These are phyloP conservation scores for Stellera chamaejasme DNA, from an alignment of 345 rosid genomes.

Conservation along the genomic window DNA sequence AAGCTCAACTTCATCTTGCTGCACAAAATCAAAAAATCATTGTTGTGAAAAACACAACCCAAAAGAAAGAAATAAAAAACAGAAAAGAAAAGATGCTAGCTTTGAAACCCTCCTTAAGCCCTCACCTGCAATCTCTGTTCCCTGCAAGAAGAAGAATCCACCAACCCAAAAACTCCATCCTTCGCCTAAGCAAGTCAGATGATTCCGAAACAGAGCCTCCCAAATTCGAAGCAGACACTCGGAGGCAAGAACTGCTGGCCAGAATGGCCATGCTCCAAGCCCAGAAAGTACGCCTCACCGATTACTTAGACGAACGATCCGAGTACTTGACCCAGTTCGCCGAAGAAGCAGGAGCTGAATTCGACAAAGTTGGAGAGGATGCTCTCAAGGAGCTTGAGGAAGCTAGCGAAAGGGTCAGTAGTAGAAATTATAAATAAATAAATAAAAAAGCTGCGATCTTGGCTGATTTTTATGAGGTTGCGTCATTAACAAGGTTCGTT, in stretches of 20 bases:
- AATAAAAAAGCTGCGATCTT: background rate
- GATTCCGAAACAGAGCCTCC: constrained; percentile 25
- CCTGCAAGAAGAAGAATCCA: constrained; percentile 16
- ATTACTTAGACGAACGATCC: constrained; percentile 74
- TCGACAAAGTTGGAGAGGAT: constrained; percentile 84
- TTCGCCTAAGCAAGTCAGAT: constrained; percentile 35
- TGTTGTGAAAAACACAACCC: background rate
- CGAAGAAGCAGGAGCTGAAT: constrained; percentile 76
- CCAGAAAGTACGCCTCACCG: constrained; percentile 79
- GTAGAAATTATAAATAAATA: constrained; percentile 7
- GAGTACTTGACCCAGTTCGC: constrained; percentile 69
- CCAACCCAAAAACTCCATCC: constrained; percentile 17
- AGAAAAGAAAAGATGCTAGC: constrained; percentile 30
- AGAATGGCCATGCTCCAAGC: constrained; percentile 81
- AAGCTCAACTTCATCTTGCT: too few relatives aligned
- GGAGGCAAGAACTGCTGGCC: constrained; percentile 74
- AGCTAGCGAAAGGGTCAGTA: constrained; percentile 73
- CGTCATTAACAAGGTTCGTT: constrained; percentile 4
- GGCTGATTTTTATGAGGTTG: background rate
- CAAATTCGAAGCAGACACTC: constrained; percentile 53
- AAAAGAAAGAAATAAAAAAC: background rate
- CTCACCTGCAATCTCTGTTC: constrained; percentile 18
- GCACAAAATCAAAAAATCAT: too few relatives aligned
- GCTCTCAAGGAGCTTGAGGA: constrained; percentile 84
- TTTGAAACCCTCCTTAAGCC: constrained; percentile 26